phyloP scores from a whole-genome alignment of 768 basidiomycete species.

The Pleurotus platypus region DNA sequence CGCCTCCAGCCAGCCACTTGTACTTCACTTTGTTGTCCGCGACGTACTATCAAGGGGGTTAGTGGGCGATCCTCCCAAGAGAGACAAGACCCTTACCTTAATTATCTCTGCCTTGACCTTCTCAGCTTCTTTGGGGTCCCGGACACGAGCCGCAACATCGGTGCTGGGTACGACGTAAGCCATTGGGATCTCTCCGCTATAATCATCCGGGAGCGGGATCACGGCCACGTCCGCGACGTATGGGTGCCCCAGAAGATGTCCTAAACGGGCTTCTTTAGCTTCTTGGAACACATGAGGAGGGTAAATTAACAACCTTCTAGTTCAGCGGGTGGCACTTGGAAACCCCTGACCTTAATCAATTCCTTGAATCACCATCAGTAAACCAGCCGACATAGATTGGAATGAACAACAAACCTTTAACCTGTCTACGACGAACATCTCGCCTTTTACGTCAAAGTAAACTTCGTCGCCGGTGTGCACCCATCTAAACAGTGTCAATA shows the following conservation, averaged over 20 bases:
- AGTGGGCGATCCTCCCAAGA: background rate
- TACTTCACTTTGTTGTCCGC: conserved; percentile 34
- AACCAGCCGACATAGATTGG: background rate
- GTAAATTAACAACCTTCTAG: conserved; percentile 19
- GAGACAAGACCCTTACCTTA: background rate
- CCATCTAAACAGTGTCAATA: conserved; percentile 18
- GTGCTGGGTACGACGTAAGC: conserved; percentile 59
- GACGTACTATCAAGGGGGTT: conserved; percentile 25
- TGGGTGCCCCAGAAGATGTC: conserved; percentile 53
- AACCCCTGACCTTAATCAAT: conserved; percentile 41
- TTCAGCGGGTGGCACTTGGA: conserved; percentile 28
- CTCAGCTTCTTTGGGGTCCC: conserved; percentile 5
- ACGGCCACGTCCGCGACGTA: conserved; percentile 64
- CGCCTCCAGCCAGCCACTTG: conserved; percentile 39
- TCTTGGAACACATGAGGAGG: background rate
- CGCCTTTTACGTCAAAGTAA: conserved; percentile 37
- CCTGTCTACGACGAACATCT: conserved; percentile 49
- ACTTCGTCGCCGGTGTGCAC: conserved; percentile 50
- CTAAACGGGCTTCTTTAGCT: conserved; percentile 16
- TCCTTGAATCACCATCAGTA: conserved; percentile 24
- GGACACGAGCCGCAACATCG: conserved; percentile 31
- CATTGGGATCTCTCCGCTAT: conserved; percentile 67
- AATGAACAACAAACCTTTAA: conserved; percentile 29
- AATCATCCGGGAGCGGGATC: conserved; percentile 64
- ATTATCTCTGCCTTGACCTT: conserved; percentile 4